phyloP scores from a whole-genome alignment of 257 asterid species.

The Asclepias syriaca region DNA sequence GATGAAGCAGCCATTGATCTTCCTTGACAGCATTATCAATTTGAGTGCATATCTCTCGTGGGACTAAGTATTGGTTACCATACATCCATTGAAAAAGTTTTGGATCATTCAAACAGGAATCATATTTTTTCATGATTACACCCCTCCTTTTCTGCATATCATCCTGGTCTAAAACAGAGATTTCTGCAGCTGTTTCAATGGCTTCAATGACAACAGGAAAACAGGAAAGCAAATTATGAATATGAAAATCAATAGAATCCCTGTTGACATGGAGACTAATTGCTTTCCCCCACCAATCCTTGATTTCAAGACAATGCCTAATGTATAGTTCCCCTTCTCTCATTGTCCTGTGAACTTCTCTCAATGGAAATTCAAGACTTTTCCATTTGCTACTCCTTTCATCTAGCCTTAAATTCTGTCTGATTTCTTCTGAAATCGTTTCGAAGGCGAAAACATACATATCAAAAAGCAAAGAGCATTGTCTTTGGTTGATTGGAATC shows the following conservation, averaged over 20 bases:
- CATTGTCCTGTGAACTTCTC: constrained; percentile 58
- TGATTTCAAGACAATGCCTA: constrained; percentile 51
- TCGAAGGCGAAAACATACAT: constrained; percentile 57
- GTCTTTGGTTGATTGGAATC: constrained; percentile 64
- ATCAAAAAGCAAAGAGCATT: constrained; percentile 65
- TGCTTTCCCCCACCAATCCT: constrained; percentile 83
- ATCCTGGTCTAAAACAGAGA: constrained; percentile 55
- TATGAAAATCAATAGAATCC: constrained; percentile 64
- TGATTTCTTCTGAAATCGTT: constrained; percentile 57
- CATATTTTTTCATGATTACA: constrained; percentile 53
- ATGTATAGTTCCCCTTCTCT: constrained; percentile 67
- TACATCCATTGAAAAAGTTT: constrained; percentile 57
- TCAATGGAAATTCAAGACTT: constrained; percentile 72
- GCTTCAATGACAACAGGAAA: constrained; percentile 86
- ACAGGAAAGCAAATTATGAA: constrained; percentile 67
- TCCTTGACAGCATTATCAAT: constrained; percentile 60
- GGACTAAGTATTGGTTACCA: constrained; percentile 64
- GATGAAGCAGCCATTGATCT: constrained; percentile 59
- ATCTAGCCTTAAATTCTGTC: constrained; percentile 50
- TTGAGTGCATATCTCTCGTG: constrained; percentile 46
- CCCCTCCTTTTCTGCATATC: constrained; percentile 54
- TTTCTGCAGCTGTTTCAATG: constrained; percentile 75
- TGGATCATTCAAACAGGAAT: constrained; percentile 44
- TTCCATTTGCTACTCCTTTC: constrained; percentile 72
- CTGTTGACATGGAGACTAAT: constrained; percentile 57